Percentiles rank a stretch among this genome's conserved stretches.
Evolutionary conservation across 164 flowering plant genomes (phyloP).

Genomic region (Berberis thunbergii): DNA sequence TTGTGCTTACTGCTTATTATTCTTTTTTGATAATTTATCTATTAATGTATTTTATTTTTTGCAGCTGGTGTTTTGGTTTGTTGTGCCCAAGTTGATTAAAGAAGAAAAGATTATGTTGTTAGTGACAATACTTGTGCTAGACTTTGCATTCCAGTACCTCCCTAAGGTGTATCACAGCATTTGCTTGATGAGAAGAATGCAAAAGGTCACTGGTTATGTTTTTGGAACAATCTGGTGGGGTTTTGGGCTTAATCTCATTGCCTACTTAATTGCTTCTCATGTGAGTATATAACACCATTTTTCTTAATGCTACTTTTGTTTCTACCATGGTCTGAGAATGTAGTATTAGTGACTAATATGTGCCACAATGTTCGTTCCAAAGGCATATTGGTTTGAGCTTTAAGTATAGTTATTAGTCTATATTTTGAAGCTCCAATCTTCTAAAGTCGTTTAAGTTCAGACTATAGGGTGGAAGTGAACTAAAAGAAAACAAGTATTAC

Average conservation of each 20-base stretch:
- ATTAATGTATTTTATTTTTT: not conserved
- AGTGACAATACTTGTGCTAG: constrained; percentile 71
- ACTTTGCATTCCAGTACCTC: constrained; percentile 82
- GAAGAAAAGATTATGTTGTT: constrained; percentile 63
- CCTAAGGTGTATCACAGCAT: constrained; percentile 87
- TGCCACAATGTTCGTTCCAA: too few relatives aligned
- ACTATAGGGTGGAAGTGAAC: too few relatives aligned
- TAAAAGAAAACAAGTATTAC: too few relatives aligned
- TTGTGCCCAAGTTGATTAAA: constrained; percentile 60
- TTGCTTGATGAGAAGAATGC: constrained; percentile 77
- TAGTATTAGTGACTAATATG: too few relatives aligned
- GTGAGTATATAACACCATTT: constrained; percentile 27
- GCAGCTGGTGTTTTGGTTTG: constrained; percentile 87
- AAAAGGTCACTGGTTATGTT: constrained; percentile 85
- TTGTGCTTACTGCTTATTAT: not conserved
- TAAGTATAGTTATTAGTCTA: too few relatives aligned
- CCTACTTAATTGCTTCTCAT: constrained; percentile 97
- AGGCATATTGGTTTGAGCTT: too few relatives aligned
- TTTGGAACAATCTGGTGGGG: constrained; percentile 99
- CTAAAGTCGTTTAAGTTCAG: too few relatives aligned
- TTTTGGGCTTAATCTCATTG: constrained; percentile 81
- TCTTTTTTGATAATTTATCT: not conserved
- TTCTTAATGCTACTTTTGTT: too few relatives aligned
- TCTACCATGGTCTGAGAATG: too few relatives aligned
- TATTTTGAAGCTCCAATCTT: too few relatives aligned